These are phyloP conservation scores for Kwoniella newhampshirensis DNA, from an alignment of 768 basidiomycete species.

Conservation along the genomic window DNA sequence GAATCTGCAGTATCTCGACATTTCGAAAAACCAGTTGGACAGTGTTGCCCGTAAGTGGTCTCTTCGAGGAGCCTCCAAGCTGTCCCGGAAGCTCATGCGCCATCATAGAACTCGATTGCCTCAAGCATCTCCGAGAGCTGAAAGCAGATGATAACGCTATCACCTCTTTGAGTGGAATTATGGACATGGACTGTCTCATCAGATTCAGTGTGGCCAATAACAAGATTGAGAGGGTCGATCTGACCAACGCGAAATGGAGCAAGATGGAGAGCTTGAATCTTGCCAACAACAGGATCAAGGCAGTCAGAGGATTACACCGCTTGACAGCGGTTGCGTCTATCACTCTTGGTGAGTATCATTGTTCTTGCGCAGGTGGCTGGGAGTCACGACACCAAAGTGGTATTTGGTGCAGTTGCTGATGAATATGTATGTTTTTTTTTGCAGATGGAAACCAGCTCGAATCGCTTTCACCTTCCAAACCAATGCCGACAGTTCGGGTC, in stretches of 20 bases:
- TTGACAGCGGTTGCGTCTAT: constrained; percentile 62
- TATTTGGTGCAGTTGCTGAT: background rate
- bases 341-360: constrained; percentile 85
- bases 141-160: constrained; percentile 86
- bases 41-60: constrained; percentile 75
- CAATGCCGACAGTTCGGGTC: constrained; percentile 72
- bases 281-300: constrained; percentile 69
- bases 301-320: constrained; percentile 61
- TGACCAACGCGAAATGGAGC: constrained; percentile 44
- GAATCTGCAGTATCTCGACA: constrained; percentile 84
- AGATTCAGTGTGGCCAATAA: constrained; percentile 82
- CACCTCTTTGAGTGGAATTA: constrained; percentile 69
- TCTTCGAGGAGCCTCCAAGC: background rate
- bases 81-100: background rate
- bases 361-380: background rate
- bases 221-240: constrained; percentile 63
- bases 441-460: constrained; percentile 75
- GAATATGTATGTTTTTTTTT: no score
- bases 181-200: constrained; percentile 74
- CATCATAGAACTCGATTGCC: constrained; percentile 70
- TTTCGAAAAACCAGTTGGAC: constrained; percentile 85
- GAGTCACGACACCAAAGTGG: background rate
- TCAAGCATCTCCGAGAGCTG: constrained; percentile 82
- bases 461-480: constrained; percentile 55
- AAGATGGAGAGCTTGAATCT: constrained; percentile 78